Evolutionary conservation across 129 eudicot genomes (phyloP).

Genomic region (Pittosporum tobira): DNA sequence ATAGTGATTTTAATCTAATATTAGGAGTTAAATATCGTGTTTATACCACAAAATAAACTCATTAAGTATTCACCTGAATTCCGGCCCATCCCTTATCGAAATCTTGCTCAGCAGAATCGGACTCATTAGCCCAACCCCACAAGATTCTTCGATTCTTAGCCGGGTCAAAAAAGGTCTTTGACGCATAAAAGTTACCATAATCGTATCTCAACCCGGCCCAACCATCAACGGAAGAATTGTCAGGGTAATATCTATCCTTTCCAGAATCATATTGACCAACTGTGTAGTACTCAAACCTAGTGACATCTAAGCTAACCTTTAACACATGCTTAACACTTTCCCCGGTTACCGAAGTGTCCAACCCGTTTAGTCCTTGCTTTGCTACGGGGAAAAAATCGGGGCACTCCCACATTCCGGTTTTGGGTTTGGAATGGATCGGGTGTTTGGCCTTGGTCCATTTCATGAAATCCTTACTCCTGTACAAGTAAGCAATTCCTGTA

Average conservation of each 20-base stretch:
- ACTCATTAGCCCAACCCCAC: conserved; percentile 47
- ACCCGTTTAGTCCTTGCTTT: conserved; percentile 5
- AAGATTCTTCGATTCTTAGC: conserved; percentile 31
- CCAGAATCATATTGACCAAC: conserved; percentile 27
- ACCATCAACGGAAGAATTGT: conserved; percentile 17
- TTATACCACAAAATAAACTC: too few species aligned
- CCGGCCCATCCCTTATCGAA: conserved; percentile 45
- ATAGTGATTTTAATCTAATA: too few species aligned
- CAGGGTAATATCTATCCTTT: conserved; percentile 26
- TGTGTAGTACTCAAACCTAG: conserved; percentile 36
- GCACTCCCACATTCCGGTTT: conserved; percentile 55
- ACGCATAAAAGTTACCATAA: conserved; percentile 49
- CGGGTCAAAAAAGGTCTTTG: conserved; percentile 44
- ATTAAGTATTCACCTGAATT: conserved; percentile 36
- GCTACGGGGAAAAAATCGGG: conserved; percentile 50
- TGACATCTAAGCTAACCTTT: conserved; percentile 28
- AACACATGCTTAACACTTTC: conserved; percentile 29
- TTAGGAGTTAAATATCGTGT: too few species aligned
- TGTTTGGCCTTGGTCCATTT: conserved; percentile 34
- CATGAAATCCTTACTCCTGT: conserved; percentile 30
- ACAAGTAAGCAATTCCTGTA: conserved; percentile 27
- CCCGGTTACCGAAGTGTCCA: conserved; percentile 23
- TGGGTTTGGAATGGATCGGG: conserved; percentile 21
- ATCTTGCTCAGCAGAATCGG: conserved; percentile 1
- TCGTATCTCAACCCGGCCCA: conserved; percentile 31